Evolutionary conservation across 176 grass and related monocot species (phyloP).

Genomic region (Pharus latifolius): DNA sequence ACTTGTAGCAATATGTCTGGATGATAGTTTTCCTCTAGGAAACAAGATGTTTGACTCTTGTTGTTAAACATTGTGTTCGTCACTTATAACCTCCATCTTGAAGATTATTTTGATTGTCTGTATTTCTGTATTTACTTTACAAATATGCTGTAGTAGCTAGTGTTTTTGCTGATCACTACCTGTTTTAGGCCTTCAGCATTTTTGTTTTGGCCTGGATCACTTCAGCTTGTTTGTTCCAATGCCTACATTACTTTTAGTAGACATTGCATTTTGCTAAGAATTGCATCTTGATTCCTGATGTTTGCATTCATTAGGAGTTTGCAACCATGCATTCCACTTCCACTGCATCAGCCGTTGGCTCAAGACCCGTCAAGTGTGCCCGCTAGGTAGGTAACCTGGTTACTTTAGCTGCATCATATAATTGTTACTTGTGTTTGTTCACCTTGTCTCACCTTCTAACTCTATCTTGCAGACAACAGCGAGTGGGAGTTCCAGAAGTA

Average conservation of each 20-base stretch:
- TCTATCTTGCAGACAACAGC: constrained; percentile 70
- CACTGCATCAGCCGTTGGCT: constrained; percentile 99
- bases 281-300: background rate
- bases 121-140: too few species aligned
- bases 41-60: background rate
- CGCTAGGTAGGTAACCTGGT: constrained; percentile 44
- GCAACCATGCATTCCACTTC: constrained; percentile 99
- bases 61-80: background rate
- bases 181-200: too few species aligned
- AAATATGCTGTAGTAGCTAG: too few species aligned
- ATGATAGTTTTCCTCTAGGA: background rate
- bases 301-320: constrained; percentile 54
- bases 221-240: background rate
- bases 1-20: background rate
- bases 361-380: constrained; percentile 98
- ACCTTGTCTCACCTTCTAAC: background rate
- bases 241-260: background rate
- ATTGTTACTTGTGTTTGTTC: background rate
- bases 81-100: too few species aligned
- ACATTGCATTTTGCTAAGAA: background rate
- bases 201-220: background rate
- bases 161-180: too few species aligned
- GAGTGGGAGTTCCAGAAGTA: constrained; percentile 99
- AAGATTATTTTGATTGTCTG: too few species aligned
- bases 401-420: background rate